Conservation (phyloP, 2,329 filamentous ascomycete genomes). For the Lasiodiplodia hormozganensis region DNA sequence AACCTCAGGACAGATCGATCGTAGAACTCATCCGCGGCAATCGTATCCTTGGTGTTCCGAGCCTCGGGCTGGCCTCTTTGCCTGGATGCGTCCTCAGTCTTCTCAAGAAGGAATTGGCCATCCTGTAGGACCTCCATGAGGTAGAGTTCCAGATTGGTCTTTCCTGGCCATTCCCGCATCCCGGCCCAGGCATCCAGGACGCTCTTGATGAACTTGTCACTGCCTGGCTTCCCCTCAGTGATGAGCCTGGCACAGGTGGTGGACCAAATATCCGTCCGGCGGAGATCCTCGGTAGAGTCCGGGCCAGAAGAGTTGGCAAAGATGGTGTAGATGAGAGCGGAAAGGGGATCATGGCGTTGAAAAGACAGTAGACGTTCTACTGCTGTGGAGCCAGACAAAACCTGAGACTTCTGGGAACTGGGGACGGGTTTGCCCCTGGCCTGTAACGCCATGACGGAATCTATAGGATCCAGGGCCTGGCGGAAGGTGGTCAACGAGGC, state of each 20-base stretch:
- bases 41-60: constrained; percentile 79
- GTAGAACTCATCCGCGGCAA: constrained; percentile 88
- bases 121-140: constrained; percentile 94
- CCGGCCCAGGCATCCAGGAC: constrained; percentile 87
- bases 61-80: constrained; percentile 71
- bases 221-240: constrained; percentile 74
- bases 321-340: constrained; percentile 83
- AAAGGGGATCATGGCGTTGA: constrained; percentile 85
- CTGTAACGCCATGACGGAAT: constrained; percentile 80
- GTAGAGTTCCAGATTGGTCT: constrained; percentile 89
- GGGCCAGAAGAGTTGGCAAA: constrained; percentile 87
- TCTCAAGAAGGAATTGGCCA: constrained; percentile 87
- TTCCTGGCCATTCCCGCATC: constrained; percentile 89
- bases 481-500: constrained; percentile 79
- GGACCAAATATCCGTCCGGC: constrained; percentile 86
- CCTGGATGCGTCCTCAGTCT: constrained; percentile 75
- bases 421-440: constrained; percentile 57
- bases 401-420: constrained; percentile 54
- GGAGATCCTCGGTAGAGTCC: constrained; percentile 79
- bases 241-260: constrained; percentile 85
- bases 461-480: constrained; percentile 78
- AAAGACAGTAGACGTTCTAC: constrained; percentile 88
- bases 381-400: constrained; percentile 63
- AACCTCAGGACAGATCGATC: constrained; percentile 79
- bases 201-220: constrained; percentile 81